Evolutionary conservation across 768 basidiomycete genomes (phyloP), one percentile per base, ranked within the genome.

Genomic region (Mycena maculata): DNA sequence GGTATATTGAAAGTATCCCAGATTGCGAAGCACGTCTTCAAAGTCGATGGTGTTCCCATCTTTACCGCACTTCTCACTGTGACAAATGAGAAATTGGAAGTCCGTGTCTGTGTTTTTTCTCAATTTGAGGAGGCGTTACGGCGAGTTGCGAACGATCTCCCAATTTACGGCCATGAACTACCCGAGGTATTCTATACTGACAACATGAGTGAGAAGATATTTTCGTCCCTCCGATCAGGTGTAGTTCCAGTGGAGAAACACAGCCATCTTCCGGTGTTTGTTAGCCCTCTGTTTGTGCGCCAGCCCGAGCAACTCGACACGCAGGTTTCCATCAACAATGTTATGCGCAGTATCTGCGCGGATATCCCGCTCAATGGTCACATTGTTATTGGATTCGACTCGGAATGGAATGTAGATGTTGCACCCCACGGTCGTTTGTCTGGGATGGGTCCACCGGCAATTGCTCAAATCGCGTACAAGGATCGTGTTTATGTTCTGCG

Each of bases 41-140:
- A 71, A 27, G 71, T 77, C 5, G 69, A 76, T 33, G 76, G 76
- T 23, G 67, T 70, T n/a, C 62, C 65, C 3, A 67, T 75, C 16
- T 78, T 79, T 33, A 72, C 60, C 15, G 77, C 67, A 1, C 60
- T 78, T 2, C 72, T 75, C 23, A 74, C 74, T 3, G 71, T 74
- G 10, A 75, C 74, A 22, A 79, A 79, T 55, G 58, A 79, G 58
- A 60, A 70, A 16, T 75, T 71, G 0, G 72, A 79, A 44, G 73
- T 76, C 23, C 13, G 20, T 22, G 60, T 61, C 41, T 61, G 60
- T 9, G 31, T 53, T 11, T 49, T 61, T 41, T 61, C 60, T n/a
- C 60, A 61, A 45, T 61, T 31, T 36, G 50, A 61, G 16, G 50
- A 53, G 8, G 60, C 60, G 2, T 22, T 61, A 13, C 41, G 30